Evolutionary conservation across 1,284 basidiomycete genomes (phyloP).

Genomic region (Sporisorium exsertum): DNA sequence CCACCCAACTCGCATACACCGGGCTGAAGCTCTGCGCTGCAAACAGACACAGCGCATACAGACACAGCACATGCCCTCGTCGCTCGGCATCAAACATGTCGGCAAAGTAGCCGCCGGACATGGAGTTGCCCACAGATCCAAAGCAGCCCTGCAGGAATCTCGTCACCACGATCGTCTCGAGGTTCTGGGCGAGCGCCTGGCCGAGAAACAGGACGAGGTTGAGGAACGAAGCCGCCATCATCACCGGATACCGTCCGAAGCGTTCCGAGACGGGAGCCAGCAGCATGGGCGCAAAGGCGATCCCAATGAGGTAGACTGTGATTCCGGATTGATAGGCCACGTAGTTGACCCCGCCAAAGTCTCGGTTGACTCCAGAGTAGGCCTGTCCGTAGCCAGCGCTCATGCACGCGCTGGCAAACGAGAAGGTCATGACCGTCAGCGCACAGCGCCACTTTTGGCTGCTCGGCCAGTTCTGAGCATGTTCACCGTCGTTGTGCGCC

Average conservation of each 20-base stretch:
- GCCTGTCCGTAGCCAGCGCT: conserved; percentile 29
- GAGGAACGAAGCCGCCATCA: conserved; percentile 20
- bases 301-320: conserved; percentile 31
- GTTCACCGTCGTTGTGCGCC: conserved; percentile 27
- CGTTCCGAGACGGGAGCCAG: conserved; percentile 45
- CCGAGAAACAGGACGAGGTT: conserved; percentile 51
- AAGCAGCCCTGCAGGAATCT: conserved; percentile 66
- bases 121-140: conserved; percentile 62
- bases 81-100: conserved; percentile 64
- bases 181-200: conserved; percentile 52
- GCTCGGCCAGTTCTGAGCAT: conserved; percentile 42
- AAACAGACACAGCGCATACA: conserved; percentile 69
- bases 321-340: conserved; percentile 26
- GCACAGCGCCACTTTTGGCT: conserved; percentile 21
- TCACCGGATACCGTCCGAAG: conserved; percentile 37
- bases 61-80: conserved; percentile 70
- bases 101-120: conserved; percentile 58
- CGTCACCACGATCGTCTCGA: conserved; percentile 55
- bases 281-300: conserved; percentile 46
- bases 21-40: conserved; percentile 64
- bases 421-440: conserved; percentile 30
- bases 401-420: conserved; percentile 40
- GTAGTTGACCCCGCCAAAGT: conserved; percentile 18
- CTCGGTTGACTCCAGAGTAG: conserved; percentile 6
- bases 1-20: conserved; percentile 44